Conservation (phyloP, 1,284 basidiomycete species). For the Limonomyces culmigenus region DNA sequence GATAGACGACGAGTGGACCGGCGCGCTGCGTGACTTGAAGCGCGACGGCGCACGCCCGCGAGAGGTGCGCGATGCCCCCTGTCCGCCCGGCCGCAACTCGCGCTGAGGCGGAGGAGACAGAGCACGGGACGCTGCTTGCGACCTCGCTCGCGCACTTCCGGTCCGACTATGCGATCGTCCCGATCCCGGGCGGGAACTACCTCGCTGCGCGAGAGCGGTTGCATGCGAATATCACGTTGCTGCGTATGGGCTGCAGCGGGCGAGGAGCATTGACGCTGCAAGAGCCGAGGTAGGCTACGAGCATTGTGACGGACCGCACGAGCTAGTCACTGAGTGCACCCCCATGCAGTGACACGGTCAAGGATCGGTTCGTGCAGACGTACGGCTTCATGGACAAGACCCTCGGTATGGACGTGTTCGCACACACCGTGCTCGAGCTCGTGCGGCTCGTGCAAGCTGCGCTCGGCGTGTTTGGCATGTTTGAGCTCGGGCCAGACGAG, state of each 20-base stretch:
- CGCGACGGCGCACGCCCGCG: conserved; percentile 53
- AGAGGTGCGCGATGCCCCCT: conserved; percentile 21
- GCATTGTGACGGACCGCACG: conserved; percentile 1
- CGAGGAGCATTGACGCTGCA: conserved; percentile 60
- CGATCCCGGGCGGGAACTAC: conserved; percentile 54
- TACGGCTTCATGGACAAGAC: conserved; percentile 40
- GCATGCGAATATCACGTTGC: conserved; percentile 61
- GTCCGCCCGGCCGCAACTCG: conserved; percentile 1
- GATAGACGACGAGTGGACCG: conserved; percentile 39
- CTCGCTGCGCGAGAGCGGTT: conserved; percentile 41
- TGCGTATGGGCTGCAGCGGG: conserved; percentile 63
- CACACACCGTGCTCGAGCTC: conserved; percentile 49
- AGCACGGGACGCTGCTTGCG: conserved; percentile 53
- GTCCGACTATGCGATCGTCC: conserved; percentile 68
- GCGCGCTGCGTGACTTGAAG: conserved; percentile 37
- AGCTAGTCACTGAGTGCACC: too few species aligned
- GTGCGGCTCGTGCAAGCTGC: conserved; percentile 55
- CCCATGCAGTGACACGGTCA: conserved; percentile 51
- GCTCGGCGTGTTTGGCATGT: conserved; percentile 53
- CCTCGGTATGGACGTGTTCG: conserved; percentile 23
- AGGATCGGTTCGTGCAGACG: conserved; percentile 54
- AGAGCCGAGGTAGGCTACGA: conserved; percentile 38
- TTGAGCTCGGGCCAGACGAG: conserved; percentile 22
- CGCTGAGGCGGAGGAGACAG: conserved; percentile 23
- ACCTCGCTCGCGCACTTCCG: conserved; percentile 75